phyloP scores from a whole-genome alignment of 2,329 filamentous ascomycete species.

The Microdochium trichocladiopsis region DNA sequence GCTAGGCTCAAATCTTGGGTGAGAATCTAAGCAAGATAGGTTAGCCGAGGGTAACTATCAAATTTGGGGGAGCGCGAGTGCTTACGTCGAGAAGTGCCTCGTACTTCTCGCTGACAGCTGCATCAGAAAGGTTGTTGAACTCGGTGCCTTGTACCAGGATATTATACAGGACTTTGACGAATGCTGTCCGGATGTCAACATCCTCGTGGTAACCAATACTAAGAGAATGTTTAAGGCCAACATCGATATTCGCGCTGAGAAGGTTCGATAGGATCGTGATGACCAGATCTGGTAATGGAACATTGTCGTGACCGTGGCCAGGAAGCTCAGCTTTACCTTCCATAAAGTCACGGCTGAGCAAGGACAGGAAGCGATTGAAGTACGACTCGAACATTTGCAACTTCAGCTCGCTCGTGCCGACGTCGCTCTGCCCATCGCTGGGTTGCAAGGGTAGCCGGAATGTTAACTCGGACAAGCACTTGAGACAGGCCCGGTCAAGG shows the following conservation, averaged over 20 bases:
- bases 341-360: constrained; percentile 51
- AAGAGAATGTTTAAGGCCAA: constrained; percentile 62
- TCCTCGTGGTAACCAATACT: constrained; percentile 67
- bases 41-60: constrained; percentile 4
- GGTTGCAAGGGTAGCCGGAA: constrained; percentile 61
- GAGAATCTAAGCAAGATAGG: constrained; percentile 35
- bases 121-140: constrained; percentile 61
- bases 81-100: constrained; percentile 54
- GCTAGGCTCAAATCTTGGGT: constrained; percentile 57
- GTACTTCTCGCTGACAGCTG: constrained; percentile 62
- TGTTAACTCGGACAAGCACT: constrained; percentile 58
- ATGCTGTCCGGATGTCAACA: constrained; percentile 61
- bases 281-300: constrained; percentile 39
- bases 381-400: constrained; percentile 67
- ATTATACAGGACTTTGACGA: constrained; percentile 64
- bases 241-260: constrained; percentile 64
- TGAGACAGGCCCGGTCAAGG: constrained; percentile 58
- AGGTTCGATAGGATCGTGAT: constrained; percentile 64
- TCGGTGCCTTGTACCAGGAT: constrained; percentile 66
- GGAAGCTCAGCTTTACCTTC: constrained; percentile 39
- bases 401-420: constrained; percentile 60
- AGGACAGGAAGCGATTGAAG: constrained; percentile 61
- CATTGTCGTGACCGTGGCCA: neutral
- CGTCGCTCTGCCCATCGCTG: constrained; percentile 57
- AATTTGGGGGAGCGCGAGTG: constrained; percentile 4